These are phyloP conservation scores for Pleurotus ostreatus DNA, from an alignment of 768 basidiomycete genomes.

Conservation along the genomic window DNA sequence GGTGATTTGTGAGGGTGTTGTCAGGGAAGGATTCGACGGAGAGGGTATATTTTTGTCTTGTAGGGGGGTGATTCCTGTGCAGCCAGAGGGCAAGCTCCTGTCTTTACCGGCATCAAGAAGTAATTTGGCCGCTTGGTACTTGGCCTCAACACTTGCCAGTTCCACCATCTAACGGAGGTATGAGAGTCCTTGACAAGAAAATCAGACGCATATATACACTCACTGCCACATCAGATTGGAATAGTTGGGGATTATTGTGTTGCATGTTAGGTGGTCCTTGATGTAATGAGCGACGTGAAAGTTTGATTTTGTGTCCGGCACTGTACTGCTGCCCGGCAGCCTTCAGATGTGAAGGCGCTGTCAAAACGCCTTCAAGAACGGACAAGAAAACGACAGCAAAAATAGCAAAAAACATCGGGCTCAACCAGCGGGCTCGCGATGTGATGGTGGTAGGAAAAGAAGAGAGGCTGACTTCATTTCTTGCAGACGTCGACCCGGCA, in stretches of 20 bases:
- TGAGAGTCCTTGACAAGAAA: neutral
- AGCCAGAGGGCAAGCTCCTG: too few species aligned
- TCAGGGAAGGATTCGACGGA: neutral
- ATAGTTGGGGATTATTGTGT: neutral
- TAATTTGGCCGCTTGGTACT: neutral
- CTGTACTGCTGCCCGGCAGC: neutral
- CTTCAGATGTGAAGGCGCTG: neutral
- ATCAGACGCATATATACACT: neutral
- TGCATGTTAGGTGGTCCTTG: neutral
- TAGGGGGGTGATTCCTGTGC: too few species aligned
- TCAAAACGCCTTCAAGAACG: neutral
- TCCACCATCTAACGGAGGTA: neutral
- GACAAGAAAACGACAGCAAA: neutral
- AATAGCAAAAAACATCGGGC: neutral
- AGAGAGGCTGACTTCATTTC: neutral
- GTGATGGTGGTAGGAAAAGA: neutral
- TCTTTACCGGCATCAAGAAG: neutral
- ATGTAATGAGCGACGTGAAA: neutral
- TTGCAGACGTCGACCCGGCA: too few species aligned
- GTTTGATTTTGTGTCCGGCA: constrained; percentile 2
- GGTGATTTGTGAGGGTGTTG: too few species aligned
- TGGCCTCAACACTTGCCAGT: neutral
- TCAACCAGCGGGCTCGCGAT: constrained; percentile 3
- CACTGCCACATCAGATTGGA: neutral
- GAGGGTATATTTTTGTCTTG: neutral